phyloP scores from a whole-genome alignment of 768 basidiomycete species.

The Hygrophorus pudorinus region DNA sequence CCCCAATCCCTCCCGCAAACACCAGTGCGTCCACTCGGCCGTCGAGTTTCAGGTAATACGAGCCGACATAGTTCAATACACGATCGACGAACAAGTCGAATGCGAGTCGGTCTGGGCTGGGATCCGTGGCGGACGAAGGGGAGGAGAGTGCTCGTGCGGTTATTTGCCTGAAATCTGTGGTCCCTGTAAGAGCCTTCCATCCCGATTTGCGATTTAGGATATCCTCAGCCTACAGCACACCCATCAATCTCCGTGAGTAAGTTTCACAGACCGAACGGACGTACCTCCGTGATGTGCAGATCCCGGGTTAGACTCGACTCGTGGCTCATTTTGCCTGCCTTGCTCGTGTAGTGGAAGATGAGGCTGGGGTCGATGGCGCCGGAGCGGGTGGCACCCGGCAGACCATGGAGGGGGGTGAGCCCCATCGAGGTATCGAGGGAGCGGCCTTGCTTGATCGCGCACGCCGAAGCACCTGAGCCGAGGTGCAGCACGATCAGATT shows the following conservation, averaged over 20 bases:
- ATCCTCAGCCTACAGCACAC: constrained; percentile 45
- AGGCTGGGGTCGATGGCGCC: constrained; percentile 79
- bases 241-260: not conserved
- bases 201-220: constrained; percentile 71
- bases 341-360: constrained; percentile 74
- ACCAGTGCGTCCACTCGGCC: constrained; percentile 68
- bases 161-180: constrained; percentile 74
- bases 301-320: constrained; percentile 34
- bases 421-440: constrained; percentile 90
- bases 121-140: constrained; percentile 7
- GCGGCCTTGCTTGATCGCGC: constrained; percentile 61
- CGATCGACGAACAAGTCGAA: constrained; percentile 76
- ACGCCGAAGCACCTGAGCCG: constrained; percentile 83
- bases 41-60: constrained; percentile 65
- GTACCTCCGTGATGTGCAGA: constrained; percentile 44
- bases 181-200: constrained; percentile 70
- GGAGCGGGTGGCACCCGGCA: constrained; percentile 82
- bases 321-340: constrained; percentile 43
- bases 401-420: constrained; percentile 77
- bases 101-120: constrained; percentile 44
- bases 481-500: constrained; percentile 82
- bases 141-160: constrained; percentile 27
- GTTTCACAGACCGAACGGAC: not conserved
- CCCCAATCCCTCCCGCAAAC: constrained; percentile 86
- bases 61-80: constrained; percentile 60